Evolutionary conservation across 257 asterid species (phyloP), one percentile per base, ranked within the genome.

Genomic region (Ajuga chamaepitys): DNA sequence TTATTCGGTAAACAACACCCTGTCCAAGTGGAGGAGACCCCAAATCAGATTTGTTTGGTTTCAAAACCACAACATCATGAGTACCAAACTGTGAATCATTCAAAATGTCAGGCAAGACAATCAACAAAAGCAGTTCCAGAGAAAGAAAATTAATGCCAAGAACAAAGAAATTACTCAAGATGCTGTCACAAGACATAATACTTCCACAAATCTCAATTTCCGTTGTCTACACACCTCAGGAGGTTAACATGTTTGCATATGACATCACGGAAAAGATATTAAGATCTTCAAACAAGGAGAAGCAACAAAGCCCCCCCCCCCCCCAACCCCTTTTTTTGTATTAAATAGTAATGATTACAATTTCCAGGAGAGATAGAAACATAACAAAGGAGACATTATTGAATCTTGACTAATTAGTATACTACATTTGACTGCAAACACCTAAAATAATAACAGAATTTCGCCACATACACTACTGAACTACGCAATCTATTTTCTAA

Each of bases 11-110:
- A 80, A 93, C 96, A 62, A 88, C 87, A 64, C 99, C 99, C 80
- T 93, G 97, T 63, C 97, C 99, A 25, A 89, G 96, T 41, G 97
- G 78, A 67, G 96, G 89, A 67, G 93, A 86, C 71, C 92, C 86
- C 54, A 82, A 76, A 74, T 89, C 99, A 62, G 97, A 95, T 78
- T 89, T 93, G 81, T 89, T 93, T 73, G 95, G 89, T 71, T 82
- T 93, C 82, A 93, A 46, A 67, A 85, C 88, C 71, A 93, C 91
- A 8, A 89, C 96, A 56, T 93, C 99, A 70, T 93, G 99, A 70
- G 84, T 86, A 62, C 97, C 97, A 68, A 89, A 89, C 99, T 89
- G 88, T 70, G 64, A 62, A 35, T 21, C 37, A 55, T 51, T 24
- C 28, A 25, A 72, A 35, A 54, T 28, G 64, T 70, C 55, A 79